Evolutionary conservation across 768 basidiomycete species (phyloP).

Genomic region (Tylopilus felleus): DNA sequence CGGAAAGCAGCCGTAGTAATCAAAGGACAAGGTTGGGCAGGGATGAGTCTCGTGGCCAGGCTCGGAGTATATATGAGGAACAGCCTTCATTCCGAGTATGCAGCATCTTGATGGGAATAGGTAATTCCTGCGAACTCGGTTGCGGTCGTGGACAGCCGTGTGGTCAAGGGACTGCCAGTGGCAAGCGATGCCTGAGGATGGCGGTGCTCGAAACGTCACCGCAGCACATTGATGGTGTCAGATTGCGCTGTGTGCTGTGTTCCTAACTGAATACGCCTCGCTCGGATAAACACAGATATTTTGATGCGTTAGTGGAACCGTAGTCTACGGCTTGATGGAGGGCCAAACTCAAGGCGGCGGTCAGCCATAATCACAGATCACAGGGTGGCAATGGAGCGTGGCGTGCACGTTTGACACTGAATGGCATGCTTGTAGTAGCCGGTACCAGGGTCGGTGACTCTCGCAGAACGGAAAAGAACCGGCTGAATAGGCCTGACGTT

Average conservation of each 20-base stretch:
- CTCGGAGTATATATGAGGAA: slow-evolving; percentile 22
- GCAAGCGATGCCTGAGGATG: slow-evolving; percentile 15
- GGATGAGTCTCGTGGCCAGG: not conserved
- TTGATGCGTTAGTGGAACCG: slow-evolving; percentile 2
- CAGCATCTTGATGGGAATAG: slow-evolving; percentile 5
- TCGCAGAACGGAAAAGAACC: no score
- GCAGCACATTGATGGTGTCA: slow-evolving; percentile 1
- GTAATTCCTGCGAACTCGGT: not conserved
- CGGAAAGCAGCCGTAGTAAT: slow-evolving; percentile 1
- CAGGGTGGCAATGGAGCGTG: not conserved
- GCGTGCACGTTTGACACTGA: not conserved
- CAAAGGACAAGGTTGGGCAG: not conserved
- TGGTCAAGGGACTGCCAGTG: slow-evolving; percentile 13
- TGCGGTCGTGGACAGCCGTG: slow-evolving; percentile 8
- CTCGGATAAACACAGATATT: slow-evolving; percentile 1
- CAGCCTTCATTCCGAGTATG: slow-evolving; percentile 4
- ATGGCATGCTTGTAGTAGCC: not conserved
- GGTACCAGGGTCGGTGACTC: not conserved
- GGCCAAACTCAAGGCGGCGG: not conserved
- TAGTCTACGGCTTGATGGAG: not conserved
- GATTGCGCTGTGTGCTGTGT: slow-evolving; percentile 12
- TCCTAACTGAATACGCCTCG: not conserved
- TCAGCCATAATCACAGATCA: not conserved
- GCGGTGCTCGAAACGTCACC: slow-evolving; percentile 10
- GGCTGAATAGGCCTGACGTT: no score